A percentile compares a stretch with the other conserved stretches of the same genome.
Evolutionary conservation across 441 rosid genomes (phyloP).

Genomic region (Eruca vesicaria): DNA sequence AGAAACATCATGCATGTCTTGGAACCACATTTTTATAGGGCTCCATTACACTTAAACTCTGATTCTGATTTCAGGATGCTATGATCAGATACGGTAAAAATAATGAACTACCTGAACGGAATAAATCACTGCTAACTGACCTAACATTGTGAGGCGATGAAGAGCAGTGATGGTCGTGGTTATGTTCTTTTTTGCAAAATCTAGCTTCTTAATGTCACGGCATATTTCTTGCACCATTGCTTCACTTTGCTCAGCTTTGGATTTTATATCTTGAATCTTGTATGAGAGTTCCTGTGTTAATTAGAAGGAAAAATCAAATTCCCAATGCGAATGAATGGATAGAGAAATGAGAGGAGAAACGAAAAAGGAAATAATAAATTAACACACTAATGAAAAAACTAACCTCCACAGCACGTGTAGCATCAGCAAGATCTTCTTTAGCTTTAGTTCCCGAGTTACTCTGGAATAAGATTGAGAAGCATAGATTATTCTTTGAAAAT

Average conservation of each 20-base stretch:
- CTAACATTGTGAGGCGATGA: conserved; percentile 99
- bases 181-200: conserved; percentile 99
- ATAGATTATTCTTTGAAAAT: not conserved
- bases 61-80: not conserved
- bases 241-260: conserved; percentile 99
- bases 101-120: not conserved
- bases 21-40: not conserved
- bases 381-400: conserved; percentile 27
- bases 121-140: conserved; percentile 41
- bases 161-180: conserved; percentile 99
- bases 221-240: conserved; percentile 99
- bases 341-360: conserved; percentile 9
- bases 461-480: conserved; percentile 39
- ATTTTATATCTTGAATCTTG: conserved; percentile 95
- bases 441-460: conserved; percentile 98
- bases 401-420: conserved; percentile 96
- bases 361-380: not conserved
- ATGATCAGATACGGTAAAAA: not conserved
- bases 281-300: conserved; percentile 78
- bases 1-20: conserved; percentile 15
- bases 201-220: conserved; percentile 98
- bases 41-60: not conserved
- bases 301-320: conserved; percentile 22
- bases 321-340: not conserved
- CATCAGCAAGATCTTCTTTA: conserved; percentile 99